These are phyloP conservation scores for Coniochaeta prunicola DNA, from an alignment of 2,329 filamentous ascomycete species.

Conservation along the genomic window DNA sequence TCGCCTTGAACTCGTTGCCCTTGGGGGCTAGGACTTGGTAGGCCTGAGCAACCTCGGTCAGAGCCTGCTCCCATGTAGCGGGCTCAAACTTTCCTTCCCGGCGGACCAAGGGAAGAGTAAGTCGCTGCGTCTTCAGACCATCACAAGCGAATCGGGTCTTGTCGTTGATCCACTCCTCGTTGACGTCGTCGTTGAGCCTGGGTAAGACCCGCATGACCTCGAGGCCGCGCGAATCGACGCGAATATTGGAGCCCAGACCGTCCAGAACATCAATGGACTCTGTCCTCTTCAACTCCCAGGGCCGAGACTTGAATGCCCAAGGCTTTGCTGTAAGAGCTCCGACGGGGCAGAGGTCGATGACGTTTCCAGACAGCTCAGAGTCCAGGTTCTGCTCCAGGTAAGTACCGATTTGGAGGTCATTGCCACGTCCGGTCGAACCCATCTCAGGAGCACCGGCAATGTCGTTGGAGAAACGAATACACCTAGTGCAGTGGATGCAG, in stretches of 20 bases:
- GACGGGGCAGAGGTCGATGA: conserved; percentile 96
- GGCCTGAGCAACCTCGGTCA: conserved; percentile 77
- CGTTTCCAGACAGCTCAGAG: conserved; percentile 91
- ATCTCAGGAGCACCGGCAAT: conserved; percentile 93
- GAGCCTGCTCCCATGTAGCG: conserved; percentile 89
- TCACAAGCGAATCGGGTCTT: conserved; percentile 96
- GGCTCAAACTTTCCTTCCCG: conserved; percentile 87
- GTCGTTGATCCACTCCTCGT: conserved; percentile 99
- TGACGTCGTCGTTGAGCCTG: conserved; percentile 92
- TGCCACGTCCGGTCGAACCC: conserved; percentile 89
- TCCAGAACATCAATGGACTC: conserved; percentile 95
- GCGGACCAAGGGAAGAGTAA: conserved; percentile 87
- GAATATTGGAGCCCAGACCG: conserved; percentile 87
- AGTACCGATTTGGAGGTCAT: conserved; percentile 95
- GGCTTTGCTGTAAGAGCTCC: conserved; percentile 95
- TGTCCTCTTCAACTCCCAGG: conserved; percentile 94
- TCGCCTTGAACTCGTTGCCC: conserved; percentile 91
- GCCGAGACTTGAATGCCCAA: conserved; percentile 92
- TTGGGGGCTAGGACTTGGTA: conserved; percentile 74
- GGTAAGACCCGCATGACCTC: conserved; percentile 95
- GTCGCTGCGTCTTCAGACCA: conserved; percentile 88
- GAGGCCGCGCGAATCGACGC: conserved; percentile 84
- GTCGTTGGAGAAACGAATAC: conserved; percentile 96
- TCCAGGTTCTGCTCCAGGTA: conserved; percentile 93
- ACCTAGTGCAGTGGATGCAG: conserved; percentile 98